These are phyloP conservation scores for Macrophomina phaseolina DNA, from an alignment of 2,329 filamentous ascomycete genomes.

Conservation along the genomic window DNA sequence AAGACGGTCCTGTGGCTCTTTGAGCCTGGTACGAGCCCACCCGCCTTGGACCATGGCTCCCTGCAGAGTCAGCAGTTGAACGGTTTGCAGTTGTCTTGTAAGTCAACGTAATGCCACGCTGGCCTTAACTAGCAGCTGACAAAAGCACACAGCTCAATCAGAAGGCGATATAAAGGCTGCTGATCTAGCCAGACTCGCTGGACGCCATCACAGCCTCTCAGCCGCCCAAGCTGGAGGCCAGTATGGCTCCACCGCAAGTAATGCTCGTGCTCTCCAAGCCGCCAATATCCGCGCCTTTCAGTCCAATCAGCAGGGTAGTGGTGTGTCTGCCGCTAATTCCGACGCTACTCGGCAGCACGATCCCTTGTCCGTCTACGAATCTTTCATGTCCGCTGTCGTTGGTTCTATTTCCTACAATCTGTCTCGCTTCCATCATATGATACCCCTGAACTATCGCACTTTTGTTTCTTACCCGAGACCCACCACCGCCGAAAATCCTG, in stretches of 20 bases:
- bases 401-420: conserved; percentile 43
- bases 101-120: not conserved
- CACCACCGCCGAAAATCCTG: conserved; percentile 26
- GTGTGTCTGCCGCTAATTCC: conserved; percentile 3
- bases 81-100: conserved; percentile 13
- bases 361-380: conserved; percentile 43
- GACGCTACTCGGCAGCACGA: conserved; percentile 38
- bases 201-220: conserved; percentile 34
- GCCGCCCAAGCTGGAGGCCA: conserved; percentile 30
- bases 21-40: conserved; percentile 13
- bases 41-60: conserved; percentile 22
- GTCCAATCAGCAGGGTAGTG: conserved; percentile 30
- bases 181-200: conserved; percentile 41
- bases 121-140: conserved; percentile 32
- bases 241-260: conserved; percentile 16
- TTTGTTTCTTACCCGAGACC: conserved; percentile 38
- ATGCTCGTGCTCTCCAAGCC: conserved; percentile 29
- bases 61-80: conserved; percentile 25
- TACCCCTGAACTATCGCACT: conserved; percentile 46
- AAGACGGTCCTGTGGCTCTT: conserved; percentile 28
- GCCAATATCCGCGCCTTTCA: conserved; percentile 34
- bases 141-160: conserved; percentile 34
- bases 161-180: conserved; percentile 40
- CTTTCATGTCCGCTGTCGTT: conserved; percentile 45
- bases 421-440: conserved; percentile 39